phyloP scores from a whole-genome alignment of 2,329 filamentous ascomycete species.

The Sarocladiaceae sp. region DNA sequence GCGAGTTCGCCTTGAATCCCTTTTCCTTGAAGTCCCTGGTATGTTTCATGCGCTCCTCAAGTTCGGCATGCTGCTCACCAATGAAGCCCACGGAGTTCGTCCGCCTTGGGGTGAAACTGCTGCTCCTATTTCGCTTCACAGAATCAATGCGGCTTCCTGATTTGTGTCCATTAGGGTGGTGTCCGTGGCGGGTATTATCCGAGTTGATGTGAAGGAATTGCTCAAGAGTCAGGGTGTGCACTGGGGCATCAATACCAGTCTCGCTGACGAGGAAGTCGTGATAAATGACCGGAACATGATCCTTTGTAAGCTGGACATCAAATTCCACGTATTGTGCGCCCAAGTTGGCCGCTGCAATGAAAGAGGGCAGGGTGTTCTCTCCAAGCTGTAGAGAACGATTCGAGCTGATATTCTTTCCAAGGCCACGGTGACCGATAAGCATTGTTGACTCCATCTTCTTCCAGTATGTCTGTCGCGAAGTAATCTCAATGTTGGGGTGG shows the following conservation, averaged over 20 bases:
- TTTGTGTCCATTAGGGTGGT: constrained; percentile 1
- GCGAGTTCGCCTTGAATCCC: constrained; percentile 92
- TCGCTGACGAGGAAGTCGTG: constrained; percentile 98
- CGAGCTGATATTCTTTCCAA: constrained; percentile 85
- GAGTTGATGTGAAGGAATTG: constrained; percentile 88
- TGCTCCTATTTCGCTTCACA: constrained; percentile 26
- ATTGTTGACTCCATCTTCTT: constrained; percentile 87
- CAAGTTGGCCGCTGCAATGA: constrained; percentile 91
- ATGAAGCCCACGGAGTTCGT: constrained; percentile 53
- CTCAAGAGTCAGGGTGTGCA: constrained; percentile 90
- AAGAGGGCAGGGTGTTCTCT: constrained; percentile 93
- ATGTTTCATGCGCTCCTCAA: constrained; percentile 90
- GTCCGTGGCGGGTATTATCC: constrained; percentile 31
- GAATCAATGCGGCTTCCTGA: constrained; percentile 3
- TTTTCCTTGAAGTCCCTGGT: constrained; percentile 92
- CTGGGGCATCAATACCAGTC: constrained; percentile 93
- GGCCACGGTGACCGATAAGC: constrained; percentile 67
- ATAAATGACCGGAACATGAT: constrained; percentile 96
- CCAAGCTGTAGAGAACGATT: constrained; percentile 89
- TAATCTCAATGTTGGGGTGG: constrained; percentile 91
- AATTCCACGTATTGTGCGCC: constrained; percentile 74
- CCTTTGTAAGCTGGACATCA: constrained; percentile 97
- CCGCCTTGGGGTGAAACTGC: constrained; percentile 39
- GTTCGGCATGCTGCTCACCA: constrained; percentile 30
- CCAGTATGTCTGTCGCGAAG: constrained; percentile 91